Conservation (phyloP, 805 yeast species). For the Millerago galiae region DNA sequence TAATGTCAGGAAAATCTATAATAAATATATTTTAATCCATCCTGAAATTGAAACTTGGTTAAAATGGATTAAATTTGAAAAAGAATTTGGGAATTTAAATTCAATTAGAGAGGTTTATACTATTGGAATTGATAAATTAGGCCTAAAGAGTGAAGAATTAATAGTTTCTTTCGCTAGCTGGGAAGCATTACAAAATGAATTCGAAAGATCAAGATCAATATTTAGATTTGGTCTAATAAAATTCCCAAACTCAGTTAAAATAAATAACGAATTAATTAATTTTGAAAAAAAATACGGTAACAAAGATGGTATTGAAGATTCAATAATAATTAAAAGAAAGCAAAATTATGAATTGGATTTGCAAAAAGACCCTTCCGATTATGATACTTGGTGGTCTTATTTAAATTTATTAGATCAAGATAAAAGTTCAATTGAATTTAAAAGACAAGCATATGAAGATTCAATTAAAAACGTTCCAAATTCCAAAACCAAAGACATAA, state of each 20-base stretch:
- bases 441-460: constrained; percentile 34
- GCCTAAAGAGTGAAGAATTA: constrained; percentile 27
- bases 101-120: constrained; percentile 59
- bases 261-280: constrained; percentile 40
- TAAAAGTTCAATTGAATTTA: constrained; percentile 16
- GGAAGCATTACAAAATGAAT: constrained; percentile 57
- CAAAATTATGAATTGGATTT: constrained; percentile 47
- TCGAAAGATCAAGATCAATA: constrained; percentile 56
- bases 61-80: constrained; percentile 71
- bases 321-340: constrained; percentile 48
- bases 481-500: constrained; percentile 25
- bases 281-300: constrained; percentile 66
- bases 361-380: constrained; percentile 44
- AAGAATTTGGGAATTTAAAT: constrained; percentile 37
- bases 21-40: constrained; percentile 46
- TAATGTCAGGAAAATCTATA: constrained; percentile 53
- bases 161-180: constrained; percentile 57
- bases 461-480: constrained; percentile 38
- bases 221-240: constrained; percentile 44
- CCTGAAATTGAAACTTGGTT: constrained; percentile 59
- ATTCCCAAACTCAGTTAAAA: constrained; percentile 31
- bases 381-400: constrained; percentile 81
- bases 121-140: constrained; percentile 53
- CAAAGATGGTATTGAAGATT: constrained; percentile 43
- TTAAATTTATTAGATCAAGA: constrained; percentile 43